Evolutionary conservation across 106 monocot species (phyloP).

Genomic region (Dendrobium nobile): DNA sequence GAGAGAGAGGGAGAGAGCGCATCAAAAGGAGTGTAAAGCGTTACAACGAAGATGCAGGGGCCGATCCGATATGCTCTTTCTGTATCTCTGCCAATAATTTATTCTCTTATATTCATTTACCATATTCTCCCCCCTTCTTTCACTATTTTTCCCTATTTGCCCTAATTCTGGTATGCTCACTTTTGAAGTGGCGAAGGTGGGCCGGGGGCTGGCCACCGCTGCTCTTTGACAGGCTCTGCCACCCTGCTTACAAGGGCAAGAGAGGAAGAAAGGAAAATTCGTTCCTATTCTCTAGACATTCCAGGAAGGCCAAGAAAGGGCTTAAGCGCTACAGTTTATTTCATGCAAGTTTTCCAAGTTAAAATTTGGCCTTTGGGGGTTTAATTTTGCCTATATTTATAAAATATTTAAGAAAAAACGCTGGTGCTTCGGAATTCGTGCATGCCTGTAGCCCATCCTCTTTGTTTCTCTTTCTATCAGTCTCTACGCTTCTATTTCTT

Average conservation of each 20-base stretch:
- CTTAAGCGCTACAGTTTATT: too few species aligned
- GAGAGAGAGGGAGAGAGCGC: neutral
- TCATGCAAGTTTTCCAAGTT: too few species aligned
- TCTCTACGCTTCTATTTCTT: conserved; percentile 9
- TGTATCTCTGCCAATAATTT: neutral
- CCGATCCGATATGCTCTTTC: neutral
- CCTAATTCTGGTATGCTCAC: neutral
- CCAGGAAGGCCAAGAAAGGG: neutral
- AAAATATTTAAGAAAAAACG: too few species aligned
- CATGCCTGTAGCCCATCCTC: neutral
- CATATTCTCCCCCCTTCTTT: neutral
- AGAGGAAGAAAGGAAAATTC: neutral
- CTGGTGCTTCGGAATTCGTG: conserved; percentile 14
- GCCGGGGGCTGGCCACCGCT: neutral
- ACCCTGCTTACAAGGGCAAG: neutral
- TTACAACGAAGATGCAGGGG: neutral
- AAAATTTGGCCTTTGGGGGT: too few species aligned
- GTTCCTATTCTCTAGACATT: neutral
- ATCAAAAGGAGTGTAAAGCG: conserved; percentile 8
- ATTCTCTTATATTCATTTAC: neutral
- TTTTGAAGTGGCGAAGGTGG: conserved; percentile 1
- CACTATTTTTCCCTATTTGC: neutral
- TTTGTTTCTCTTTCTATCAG: neutral
- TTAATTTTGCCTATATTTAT: too few species aligned
- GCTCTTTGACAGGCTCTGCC: neutral